phyloP scores from a whole-genome alignment of 768 basidiomycete genomes.

The Hericium coralloides region DNA sequence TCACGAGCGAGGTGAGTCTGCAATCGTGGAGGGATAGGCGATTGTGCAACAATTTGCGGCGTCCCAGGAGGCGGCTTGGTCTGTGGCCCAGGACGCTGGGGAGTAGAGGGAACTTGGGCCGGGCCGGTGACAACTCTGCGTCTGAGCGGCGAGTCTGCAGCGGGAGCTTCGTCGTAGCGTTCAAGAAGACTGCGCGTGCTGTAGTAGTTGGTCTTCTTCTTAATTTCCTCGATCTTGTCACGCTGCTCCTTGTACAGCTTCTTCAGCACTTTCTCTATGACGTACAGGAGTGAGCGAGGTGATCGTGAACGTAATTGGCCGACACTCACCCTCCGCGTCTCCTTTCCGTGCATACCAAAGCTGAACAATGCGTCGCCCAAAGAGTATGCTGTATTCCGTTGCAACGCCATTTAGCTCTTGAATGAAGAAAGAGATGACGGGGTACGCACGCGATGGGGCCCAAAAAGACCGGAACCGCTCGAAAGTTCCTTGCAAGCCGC shows the following conservation, averaged over 20 bases:
- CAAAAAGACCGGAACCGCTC: constrained; percentile 50
- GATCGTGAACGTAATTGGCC: not conserved
- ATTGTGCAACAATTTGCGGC: not conserved
- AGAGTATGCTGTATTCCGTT: constrained; percentile 44
- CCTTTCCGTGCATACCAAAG: constrained; percentile 78
- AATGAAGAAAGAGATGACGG: not conserved
- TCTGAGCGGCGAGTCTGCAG: constrained; percentile 27
- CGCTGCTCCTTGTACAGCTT: constrained; percentile 69
- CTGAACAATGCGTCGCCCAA: constrained; percentile 72
- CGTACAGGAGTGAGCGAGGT: not conserved
- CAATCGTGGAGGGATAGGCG: not conserved
- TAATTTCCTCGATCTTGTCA: constrained; percentile 87
- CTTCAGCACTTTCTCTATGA: constrained; percentile 71
- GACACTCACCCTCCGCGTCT: constrained; percentile 63
- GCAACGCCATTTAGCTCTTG: not conserved
- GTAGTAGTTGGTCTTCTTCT: constrained; percentile 96
- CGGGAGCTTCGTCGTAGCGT: constrained; percentile 66
- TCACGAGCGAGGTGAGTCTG: not conserved
- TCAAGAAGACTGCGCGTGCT: constrained; percentile 85
- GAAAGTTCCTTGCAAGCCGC: constrained; percentile 33
- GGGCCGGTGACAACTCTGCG: constrained; percentile 26
- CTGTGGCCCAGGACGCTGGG: constrained; percentile 18
- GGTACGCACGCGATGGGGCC: constrained; percentile 72
- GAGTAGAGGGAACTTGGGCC: constrained; percentile 19
- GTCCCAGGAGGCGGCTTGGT: constrained; percentile 11